Evolutionary conservation across 192 early-diverging fungal species (phyloP), one percentile per base, ranked within the genome.

Genomic region (Backusella westeae): DNA sequence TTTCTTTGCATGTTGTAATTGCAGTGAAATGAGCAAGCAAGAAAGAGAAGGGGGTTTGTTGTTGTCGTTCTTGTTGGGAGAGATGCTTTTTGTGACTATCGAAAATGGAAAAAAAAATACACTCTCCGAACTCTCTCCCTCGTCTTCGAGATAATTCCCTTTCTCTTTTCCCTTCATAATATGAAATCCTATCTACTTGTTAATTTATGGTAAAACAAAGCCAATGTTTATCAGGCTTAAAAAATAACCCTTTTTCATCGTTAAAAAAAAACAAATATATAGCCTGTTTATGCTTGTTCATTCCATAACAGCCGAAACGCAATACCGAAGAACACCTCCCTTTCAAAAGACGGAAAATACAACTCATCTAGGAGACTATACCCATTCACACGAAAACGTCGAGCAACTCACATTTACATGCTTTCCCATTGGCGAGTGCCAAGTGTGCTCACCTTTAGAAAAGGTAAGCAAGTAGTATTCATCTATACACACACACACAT

Each of bases 1-100:
- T 83, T 83, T 34, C 82, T 73, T 74, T 83, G 82, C 82, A 83
- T 83, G 42, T 21, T 34, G 9, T 19, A 7, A 32, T 71, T 38
- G 69, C 42, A 21, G 39, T 34, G 32, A 73, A 29, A 34, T 32
- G 63, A 21, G 32, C 15, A 63, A 39, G 15, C 1, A 39, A 65
- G 46, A 34, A 69, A 36, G 67, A 69, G 26, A 69, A 75, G 32
- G 6, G 34, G 56, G 56, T 35, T 29, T 73, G 35, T 32, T 32
- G 29, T 29, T 32, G 23, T 34, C 14, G 17, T 73, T 73, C n/a
- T 34, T 42, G 29, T 44, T 17, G 6, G 10, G 23, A 59, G 23
- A 59, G 26, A 59, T 23, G 10, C 10, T 26, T 59, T 26, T 59
- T 23, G n/a, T 59, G 46, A 49, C 46, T 49, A 6, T 17, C 10